Percentiles rank a stretch among this genome's conserved stretches.
Evolutionary conservation across 148 eudicot genomes (phyloP).

Genomic region (Vaccinium myrtillus): DNA sequence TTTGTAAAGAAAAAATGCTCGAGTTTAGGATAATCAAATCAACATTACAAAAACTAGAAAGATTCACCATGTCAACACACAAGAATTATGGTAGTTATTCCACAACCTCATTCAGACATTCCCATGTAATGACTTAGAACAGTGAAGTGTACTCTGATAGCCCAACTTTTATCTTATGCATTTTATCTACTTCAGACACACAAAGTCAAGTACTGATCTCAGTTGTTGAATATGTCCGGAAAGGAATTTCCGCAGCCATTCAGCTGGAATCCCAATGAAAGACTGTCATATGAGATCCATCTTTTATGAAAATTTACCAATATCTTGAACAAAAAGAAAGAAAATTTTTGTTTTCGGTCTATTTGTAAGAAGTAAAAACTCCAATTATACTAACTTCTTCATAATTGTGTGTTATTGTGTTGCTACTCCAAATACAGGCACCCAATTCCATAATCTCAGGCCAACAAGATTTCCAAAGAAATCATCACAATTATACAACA

Average conservation of each 20-base stretch:
- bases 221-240: background rate
- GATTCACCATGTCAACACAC: background rate
- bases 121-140: background rate
- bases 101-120: background rate
- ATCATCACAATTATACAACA: background rate
- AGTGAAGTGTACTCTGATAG: background rate
- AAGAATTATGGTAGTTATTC: background rate
- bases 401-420: background rate
- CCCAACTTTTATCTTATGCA: background rate
- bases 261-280: background rate
- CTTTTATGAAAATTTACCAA: background rate
- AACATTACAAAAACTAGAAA: background rate
- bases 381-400: background rate
- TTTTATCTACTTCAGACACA: background rate
- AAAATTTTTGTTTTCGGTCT: background rate
- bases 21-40: background rate
- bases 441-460: background rate
- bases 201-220: background rate
- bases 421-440: background rate
- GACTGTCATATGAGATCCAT: background rate
- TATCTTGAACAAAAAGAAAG: background rate
- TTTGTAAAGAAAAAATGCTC: background rate
- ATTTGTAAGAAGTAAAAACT: background rate
- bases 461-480: background rate
- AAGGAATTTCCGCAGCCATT: too few relatives aligned